Evolutionary conservation across 1,284 basidiomycete genomes (phyloP).

Genomic region (Lignosus rhinocerotis): DNA sequence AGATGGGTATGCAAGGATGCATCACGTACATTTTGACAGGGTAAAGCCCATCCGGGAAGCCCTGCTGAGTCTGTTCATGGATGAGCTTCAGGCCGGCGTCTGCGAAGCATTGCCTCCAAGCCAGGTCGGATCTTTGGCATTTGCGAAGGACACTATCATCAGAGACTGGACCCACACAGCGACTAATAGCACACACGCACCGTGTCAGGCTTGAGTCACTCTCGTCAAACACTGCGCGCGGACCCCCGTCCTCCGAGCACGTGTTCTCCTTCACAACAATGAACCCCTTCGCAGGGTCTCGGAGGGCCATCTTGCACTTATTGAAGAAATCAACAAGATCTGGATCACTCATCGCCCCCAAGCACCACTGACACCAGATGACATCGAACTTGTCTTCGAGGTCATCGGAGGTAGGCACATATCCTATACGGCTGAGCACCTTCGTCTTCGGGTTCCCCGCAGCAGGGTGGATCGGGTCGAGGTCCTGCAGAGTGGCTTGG

Average conservation of each 20-base stretch:
- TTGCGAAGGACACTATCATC: background rate
- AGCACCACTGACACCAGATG: conserved; percentile 95
- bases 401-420: conserved; percentile 37
- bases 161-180: background rate
- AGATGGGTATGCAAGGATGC: background rate
- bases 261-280: conserved; percentile 93
- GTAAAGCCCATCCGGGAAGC: conserved; percentile 80
- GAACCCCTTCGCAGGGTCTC: conserved; percentile 49
- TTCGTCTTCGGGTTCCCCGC: conserved; percentile 34
- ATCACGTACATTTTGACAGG: conserved; percentile 77
- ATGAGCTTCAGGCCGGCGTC: conserved; percentile 69
- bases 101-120: conserved; percentile 77
- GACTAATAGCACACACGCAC: conserved; percentile 37
- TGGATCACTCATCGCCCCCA: conserved; percentile 80
- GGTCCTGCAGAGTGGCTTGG: conserved; percentile 74
- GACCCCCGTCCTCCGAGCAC: conserved; percentile 60
- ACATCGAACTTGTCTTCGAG: conserved; percentile 66
- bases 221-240: conserved; percentile 75
- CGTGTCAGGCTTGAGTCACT: conserved; percentile 89
- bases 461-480: conserved; percentile 62
- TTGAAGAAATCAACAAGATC: conserved; percentile 80
- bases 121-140: conserved; percentile 71
- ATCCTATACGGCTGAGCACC: conserved; percentile 61
- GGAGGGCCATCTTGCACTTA: conserved; percentile 58
- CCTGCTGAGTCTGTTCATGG: conserved; percentile 72